phyloP scores from a whole-genome alignment of 1,284 basidiomycete genomes.

The Apiotrichum mycotoxinovorans region DNA sequence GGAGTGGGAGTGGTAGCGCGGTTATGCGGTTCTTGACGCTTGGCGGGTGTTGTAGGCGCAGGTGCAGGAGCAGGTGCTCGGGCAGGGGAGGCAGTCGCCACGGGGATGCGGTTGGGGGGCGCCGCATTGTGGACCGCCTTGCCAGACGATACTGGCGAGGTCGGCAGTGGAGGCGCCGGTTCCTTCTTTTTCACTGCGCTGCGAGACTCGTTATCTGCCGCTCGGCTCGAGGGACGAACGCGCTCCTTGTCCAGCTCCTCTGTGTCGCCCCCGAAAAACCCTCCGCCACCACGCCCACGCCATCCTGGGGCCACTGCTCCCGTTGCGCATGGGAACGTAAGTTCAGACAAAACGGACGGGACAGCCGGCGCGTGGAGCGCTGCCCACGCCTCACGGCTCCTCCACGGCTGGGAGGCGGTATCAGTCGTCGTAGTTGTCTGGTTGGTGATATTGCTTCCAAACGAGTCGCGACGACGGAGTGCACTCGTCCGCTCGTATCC shows the following conservation, averaged over 20 bases:
- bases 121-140: not conserved
- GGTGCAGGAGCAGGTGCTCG: not conserved
- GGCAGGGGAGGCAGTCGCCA: not conserved
- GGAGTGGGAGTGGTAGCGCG: not conserved
- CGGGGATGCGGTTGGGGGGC: not conserved
- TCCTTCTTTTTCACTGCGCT: not conserved
- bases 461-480: conserved; percentile 7
- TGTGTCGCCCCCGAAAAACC: conserved; percentile 14
- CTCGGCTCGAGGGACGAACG: not conserved
- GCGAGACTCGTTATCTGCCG: not conserved
- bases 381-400: conserved; percentile 34
- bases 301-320: conserved; percentile 10
- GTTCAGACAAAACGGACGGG: conserved; percentile 5
- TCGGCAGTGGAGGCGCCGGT: not conserved
- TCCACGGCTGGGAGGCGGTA: conserved; percentile 33
- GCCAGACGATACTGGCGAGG: not conserved
- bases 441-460: not conserved
- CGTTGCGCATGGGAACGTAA: conserved; percentile 14
- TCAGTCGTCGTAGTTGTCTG: not conserved
- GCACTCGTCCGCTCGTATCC: not conserved
- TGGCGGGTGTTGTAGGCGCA: too few relatives aligned
- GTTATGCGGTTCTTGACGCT: too few relatives aligned
- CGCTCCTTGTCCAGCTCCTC: not conserved
- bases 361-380: conserved; percentile 22
- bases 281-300: conserved; percentile 19